These are phyloP conservation scores for Triglochin maritima DNA, from an alignment of 106 monocot species.

Conservation along the genomic window DNA sequence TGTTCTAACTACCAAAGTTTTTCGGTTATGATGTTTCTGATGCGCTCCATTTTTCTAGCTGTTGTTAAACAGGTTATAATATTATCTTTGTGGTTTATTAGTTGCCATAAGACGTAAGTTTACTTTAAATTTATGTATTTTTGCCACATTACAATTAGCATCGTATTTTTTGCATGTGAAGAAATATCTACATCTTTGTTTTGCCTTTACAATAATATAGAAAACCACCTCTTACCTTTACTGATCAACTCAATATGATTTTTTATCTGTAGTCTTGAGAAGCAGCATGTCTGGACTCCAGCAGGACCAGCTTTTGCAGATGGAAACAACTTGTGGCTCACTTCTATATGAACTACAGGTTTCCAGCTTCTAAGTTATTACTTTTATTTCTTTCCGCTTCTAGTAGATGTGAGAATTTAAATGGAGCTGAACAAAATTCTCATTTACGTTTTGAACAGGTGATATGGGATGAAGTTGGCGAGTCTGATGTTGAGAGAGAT, in stretches of 20 bases:
- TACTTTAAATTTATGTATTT: no score
- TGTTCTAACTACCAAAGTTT: no score
- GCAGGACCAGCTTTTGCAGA: constrained; percentile 18
- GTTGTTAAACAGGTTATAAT: no score
- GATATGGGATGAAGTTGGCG: constrained; percentile 78
- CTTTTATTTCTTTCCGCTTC: neutral
- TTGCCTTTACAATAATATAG: no score
- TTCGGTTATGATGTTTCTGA: no score
- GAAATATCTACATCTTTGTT: no score
- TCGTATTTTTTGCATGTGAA: no score
- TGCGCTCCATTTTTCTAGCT: no score
- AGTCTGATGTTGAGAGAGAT: constrained; percentile 53
- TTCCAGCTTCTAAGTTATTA: neutral
- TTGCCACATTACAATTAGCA: no score
- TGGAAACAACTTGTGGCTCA: constrained; percentile 26
- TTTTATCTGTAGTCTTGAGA: constrained; percentile 1
- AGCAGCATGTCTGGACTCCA: constrained; percentile 8
- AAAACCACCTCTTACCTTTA: no score
- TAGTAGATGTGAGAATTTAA: neutral
- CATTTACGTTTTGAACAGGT: constrained; percentile 3
- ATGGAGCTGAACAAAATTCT: neutral
- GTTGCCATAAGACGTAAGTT: no score
- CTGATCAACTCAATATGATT: neutral
- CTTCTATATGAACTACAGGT: constrained; percentile 33
- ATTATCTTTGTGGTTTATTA: no score